A percentile compares a stretch with the other conserved stretches of the same genome.
phyloP scores from a whole-genome alignment of 768 basidiomycete species.

The Scleroderma citrinum region DNA sequence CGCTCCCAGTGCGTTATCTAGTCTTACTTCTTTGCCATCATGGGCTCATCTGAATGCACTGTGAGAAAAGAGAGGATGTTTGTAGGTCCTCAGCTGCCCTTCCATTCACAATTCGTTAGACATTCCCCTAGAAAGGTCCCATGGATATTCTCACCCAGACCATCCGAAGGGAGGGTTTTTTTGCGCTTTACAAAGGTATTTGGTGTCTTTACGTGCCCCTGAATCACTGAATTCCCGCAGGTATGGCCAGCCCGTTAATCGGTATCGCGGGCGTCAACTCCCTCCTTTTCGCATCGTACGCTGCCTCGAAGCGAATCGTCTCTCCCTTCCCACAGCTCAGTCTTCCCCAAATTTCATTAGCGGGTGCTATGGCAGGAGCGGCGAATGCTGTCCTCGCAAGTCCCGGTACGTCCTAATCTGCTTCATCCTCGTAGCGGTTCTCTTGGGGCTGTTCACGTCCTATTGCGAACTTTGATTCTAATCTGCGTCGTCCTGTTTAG shows the following conservation, averaged over 20 bases:
- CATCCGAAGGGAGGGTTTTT: slow-evolving; percentile 77
- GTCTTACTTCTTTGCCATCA: background rate
- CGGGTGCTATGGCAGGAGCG: slow-evolving; percentile 91
- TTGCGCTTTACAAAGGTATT: slow-evolving; percentile 95
- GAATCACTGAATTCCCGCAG: slow-evolving; percentile 33
- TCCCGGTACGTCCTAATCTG: slow-evolving; percentile 51
- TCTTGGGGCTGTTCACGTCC: too few relatives aligned
- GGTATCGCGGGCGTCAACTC: slow-evolving; percentile 97
- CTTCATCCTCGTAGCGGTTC: too few relatives aligned
- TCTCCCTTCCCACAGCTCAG: slow-evolving; percentile 86
- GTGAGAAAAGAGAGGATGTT: slow-evolving; percentile 70
- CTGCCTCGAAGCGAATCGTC: slow-evolving; percentile 70
- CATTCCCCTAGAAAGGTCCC: slow-evolving; percentile 67
- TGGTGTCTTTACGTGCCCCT: background rate
- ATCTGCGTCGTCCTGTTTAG: slow-evolving; percentile 31
- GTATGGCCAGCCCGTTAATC: slow-evolving; percentile 85
- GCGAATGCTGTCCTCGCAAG: slow-evolving; percentile 86
- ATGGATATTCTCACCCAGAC: slow-evolving; percentile 88
- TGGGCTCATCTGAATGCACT: slow-evolving; percentile 3
- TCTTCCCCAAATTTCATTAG: slow-evolving; percentile 71
- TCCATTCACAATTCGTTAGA: background rate
- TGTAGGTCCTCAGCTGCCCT: slow-evolving; percentile 41
- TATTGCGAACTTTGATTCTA: too few relatives aligned
- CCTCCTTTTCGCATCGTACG: slow-evolving; percentile 88
- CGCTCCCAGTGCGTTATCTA: slow-evolving; percentile 59